phyloP scores from a whole-genome alignment of 2,329 filamentous ascomycete genomes.

The Colletotrichum orchidophilum region DNA sequence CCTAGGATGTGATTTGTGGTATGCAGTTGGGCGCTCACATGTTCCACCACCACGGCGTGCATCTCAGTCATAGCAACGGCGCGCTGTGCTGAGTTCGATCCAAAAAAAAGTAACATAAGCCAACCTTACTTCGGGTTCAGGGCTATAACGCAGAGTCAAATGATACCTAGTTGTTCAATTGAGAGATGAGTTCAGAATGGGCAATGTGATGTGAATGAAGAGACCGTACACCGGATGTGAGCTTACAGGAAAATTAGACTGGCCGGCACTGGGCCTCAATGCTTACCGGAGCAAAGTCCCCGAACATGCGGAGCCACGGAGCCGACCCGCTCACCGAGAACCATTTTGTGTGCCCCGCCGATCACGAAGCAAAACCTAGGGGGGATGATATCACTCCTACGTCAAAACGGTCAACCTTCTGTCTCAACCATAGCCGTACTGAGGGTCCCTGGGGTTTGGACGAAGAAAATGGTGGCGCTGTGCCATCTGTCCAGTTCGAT shows the following conservation, averaged over 20 bases:
- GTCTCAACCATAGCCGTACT: background rate
- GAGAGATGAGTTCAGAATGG: background rate
- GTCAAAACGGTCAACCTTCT: slow-evolving; percentile 19
- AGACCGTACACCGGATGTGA: background rate
- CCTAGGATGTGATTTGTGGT: slow-evolving; percentile 14
- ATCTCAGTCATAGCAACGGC: slow-evolving; percentile 3
- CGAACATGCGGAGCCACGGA: slow-evolving; percentile 11
- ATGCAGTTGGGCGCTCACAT: slow-evolving; percentile 16
- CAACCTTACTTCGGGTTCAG: slow-evolving; percentile 1
- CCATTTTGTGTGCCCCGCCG: background rate
- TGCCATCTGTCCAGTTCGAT: slow-evolving; percentile 20
- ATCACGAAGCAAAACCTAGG: background rate
- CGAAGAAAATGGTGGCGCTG: slow-evolving; percentile 2
- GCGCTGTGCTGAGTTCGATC: slow-evolving; percentile 15
- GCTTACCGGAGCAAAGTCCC: background rate
- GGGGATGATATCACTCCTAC: slow-evolving; percentile 30
- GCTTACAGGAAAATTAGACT: background rate
- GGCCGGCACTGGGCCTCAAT: background rate
- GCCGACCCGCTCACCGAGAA: background rate
- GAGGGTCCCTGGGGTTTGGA: slow-evolving; percentile 4
- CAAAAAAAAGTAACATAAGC: slow-evolving; percentile 26
- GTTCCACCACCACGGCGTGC: slow-evolving; percentile 7
- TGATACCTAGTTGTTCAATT: slow-evolving; percentile 28
- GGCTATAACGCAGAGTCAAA: slow-evolving; percentile 30
- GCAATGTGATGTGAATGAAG: background rate